These are phyloP conservation scores for Sinapis alba DNA, from an alignment of 441 rosid species.

Conservation along the genomic window DNA sequence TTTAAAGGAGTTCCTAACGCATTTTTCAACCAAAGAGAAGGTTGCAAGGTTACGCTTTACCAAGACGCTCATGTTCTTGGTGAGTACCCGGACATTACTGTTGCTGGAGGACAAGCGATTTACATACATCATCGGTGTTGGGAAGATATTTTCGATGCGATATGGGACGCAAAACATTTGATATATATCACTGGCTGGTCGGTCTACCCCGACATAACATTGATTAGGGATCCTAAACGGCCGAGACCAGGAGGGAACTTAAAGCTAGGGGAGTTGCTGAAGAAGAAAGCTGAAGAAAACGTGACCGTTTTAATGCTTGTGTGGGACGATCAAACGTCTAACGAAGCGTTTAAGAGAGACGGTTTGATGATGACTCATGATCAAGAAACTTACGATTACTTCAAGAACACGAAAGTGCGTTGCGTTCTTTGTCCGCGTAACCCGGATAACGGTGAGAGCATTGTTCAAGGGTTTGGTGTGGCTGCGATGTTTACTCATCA, in stretches of 20 bases:
- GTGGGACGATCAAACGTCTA: slow-evolving; percentile 67
- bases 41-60: slow-evolving; percentile 60
- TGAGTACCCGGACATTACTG: slow-evolving; percentile 26
- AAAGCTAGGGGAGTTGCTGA: slow-evolving; percentile 51
- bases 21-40: slow-evolving; percentile 49
- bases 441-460: slow-evolving; percentile 39
- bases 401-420: slow-evolving; percentile 46
- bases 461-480: slow-evolving; percentile 43
- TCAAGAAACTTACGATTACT: slow-evolving; percentile 47
- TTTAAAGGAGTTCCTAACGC: slow-evolving; percentile 51
- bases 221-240: slow-evolving; percentile 50
- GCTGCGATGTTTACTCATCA: slow-evolving; percentile 62
- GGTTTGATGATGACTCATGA: slow-evolving; percentile 68
- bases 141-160: slow-evolving; percentile 65
- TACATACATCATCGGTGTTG: slow-evolving; percentile 52
- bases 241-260: slow-evolving; percentile 24
- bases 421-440: slow-evolving; percentile 57
- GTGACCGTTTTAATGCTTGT: slow-evolving; percentile 56
- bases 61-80: slow-evolving; percentile 59
- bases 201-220: slow-evolving; percentile 39
- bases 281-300: slow-evolving; percentile 51
- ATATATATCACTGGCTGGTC: slow-evolving; percentile 70
- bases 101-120: slow-evolving; percentile 8
- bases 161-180: slow-evolving; percentile 48
- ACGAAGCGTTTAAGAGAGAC: slow-evolving; percentile 37